Evolutionary conservation across 129 eudicot genomes (phyloP).

Genomic region (Heracleum sosnowskyi): DNA sequence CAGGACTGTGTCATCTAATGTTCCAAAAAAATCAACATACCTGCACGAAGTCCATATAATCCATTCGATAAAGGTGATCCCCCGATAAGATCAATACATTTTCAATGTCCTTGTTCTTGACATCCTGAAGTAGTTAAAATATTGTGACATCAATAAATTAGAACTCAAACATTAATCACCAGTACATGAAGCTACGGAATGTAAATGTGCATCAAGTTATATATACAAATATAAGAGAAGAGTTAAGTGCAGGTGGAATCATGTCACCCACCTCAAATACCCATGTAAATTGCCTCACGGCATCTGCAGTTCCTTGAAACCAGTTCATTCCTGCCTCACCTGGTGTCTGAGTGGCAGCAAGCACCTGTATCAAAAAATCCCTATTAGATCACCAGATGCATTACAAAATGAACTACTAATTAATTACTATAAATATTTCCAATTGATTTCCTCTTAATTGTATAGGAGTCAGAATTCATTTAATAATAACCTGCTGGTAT

Average conservation of each 20-base stretch:
- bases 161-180: not conserved
- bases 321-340: constrained; percentile 88
- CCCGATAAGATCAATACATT: constrained; percentile 82
- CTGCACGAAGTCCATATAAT: constrained; percentile 89
- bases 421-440: not conserved
- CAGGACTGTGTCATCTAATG: not conserved
- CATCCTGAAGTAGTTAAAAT: constrained; percentile 46
- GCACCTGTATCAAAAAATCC: constrained; percentile 38
- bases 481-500: not conserved
- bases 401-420: not conserved
- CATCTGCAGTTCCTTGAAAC: constrained; percentile 99
- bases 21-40: constrained; percentile 18
- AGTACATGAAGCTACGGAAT: not conserved
- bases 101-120: constrained; percentile 84
- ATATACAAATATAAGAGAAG: not conserved
- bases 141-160: not conserved
- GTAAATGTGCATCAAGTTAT: not conserved
- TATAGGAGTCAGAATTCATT: not conserved
- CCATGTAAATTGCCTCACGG: constrained; percentile 94
- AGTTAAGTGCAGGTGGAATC: not conserved
- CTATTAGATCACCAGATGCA: not conserved
- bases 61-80: constrained; percentile 95
- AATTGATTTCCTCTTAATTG: not conserved
- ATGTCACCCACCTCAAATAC: constrained; percentile 63
- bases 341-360: constrained; percentile 92